phyloP scores from a whole-genome alignment of 2,329 filamentous ascomycete species.

The Aspergillus jensenii region DNA sequence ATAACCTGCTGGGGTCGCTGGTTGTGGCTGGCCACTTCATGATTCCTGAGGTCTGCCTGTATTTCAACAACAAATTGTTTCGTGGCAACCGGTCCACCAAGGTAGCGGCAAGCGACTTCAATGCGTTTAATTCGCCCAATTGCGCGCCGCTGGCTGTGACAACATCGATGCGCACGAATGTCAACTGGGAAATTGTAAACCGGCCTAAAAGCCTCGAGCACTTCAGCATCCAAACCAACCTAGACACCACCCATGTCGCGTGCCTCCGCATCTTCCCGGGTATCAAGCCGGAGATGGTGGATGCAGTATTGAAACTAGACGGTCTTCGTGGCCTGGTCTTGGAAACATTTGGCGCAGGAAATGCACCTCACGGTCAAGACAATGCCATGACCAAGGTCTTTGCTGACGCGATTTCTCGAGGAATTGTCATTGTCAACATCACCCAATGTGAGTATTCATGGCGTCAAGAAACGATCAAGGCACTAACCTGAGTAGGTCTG shows the following conservation, averaged over 20 bases:
- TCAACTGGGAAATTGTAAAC: slow-evolving; percentile 76
- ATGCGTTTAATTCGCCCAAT: slow-evolving; percentile 88
- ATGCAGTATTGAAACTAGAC: slow-evolving; percentile 75
- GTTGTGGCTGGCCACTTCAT: slow-evolving; percentile 90
- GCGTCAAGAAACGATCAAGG: slow-evolving; percentile 29
- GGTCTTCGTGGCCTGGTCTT: slow-evolving; percentile 78
- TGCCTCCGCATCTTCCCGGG: slow-evolving; percentile 89
- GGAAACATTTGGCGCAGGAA: slow-evolving; percentile 91
- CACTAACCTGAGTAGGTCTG: slow-evolving; percentile 39
- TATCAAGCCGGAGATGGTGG: slow-evolving; percentile 90
- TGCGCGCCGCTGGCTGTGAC: slow-evolving; percentile 77
- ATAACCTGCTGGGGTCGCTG: slow-evolving; percentile 83
- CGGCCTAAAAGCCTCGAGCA: slow-evolving; percentile 71
- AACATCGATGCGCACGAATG: slow-evolving; percentile 75
- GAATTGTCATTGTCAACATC: slow-evolving; percentile 84
- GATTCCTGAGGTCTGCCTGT: slow-evolving; percentile 89
- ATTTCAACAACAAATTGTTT: slow-evolving; percentile 90
- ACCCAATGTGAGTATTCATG: slow-evolving; percentile 71
- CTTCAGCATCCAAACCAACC: slow-evolving; percentile 70
- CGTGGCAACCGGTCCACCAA: slow-evolving; percentile 87
- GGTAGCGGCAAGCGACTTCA: slow-evolving; percentile 80
- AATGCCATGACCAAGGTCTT: slow-evolving; percentile 77
- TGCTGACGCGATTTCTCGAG: slow-evolving; percentile 72
- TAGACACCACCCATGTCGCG: slow-evolving; percentile 85
- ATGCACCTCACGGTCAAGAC: slow-evolving; percentile 79